Evolutionary conservation across 2,329 filamentous ascomycete genomes (phyloP).

Genomic region (Cladosporium sp.): DNA sequence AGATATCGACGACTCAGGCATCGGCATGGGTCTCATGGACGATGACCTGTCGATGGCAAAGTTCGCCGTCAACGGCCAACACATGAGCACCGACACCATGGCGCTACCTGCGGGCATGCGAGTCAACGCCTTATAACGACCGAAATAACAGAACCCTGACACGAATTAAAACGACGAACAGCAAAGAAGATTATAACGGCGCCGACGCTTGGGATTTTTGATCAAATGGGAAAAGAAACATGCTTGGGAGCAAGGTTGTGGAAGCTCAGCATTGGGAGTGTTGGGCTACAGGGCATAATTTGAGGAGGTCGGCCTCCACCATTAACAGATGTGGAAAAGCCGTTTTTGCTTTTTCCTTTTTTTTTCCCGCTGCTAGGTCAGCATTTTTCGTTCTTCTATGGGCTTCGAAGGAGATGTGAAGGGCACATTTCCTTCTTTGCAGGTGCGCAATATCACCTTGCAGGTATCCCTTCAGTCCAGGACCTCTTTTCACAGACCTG

Average conservation of each 20-base stretch:
- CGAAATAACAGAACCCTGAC: background rate
- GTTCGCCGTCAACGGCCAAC: constrained; percentile 5
- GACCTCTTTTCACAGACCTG: too few species aligned
- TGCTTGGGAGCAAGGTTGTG: constrained; percentile 7
- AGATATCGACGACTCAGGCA: constrained; percentile 37
- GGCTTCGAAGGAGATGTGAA: background rate
- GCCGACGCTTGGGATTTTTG: constrained; percentile 3
- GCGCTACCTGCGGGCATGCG: constrained; percentile 6
- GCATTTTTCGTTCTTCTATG: background rate
- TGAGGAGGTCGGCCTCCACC: background rate
- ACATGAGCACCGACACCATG: constrained; percentile 6
- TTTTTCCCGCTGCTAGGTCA: background rate
- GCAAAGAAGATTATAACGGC: constrained; percentile 3
- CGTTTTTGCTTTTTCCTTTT: background rate
- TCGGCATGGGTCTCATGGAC: constrained; percentile 34
- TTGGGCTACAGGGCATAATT: constrained; percentile 5
- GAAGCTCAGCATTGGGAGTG: background rate
- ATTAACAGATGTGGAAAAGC: background rate
- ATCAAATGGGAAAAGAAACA: background rate
- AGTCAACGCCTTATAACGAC: constrained; percentile 8
- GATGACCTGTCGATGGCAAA: constrained; percentile 24
- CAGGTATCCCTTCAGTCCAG: too few species aligned
- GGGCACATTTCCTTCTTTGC: too few species aligned
- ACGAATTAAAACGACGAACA: constrained; percentile 6
- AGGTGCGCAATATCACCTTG: too few species aligned